Evolutionary conservation across 257 asterid genomes (phyloP), one percentile per base, ranked within the genome.

Genomic region (Solanum clarkiae): DNA sequence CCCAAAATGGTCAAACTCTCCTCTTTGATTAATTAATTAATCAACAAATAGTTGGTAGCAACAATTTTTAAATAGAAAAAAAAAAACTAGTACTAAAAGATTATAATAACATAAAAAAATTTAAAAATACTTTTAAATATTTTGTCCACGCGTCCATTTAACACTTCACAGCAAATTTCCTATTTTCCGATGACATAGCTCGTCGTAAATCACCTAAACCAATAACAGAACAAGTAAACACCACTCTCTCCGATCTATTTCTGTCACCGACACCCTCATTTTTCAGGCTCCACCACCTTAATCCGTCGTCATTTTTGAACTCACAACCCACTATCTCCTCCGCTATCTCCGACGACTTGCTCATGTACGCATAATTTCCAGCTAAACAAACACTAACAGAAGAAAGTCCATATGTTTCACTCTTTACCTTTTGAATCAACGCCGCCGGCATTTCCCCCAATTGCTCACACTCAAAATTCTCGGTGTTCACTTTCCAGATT

Each of bases 281-380:
- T 80, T 70, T 83, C 90, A 93, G 85, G 86, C 94, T 86, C 93
- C 97, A 88, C 99, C 99, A 94, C 86, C 83, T 69, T 68, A 96
- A 90, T 17, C 86, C 91, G 77, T 88, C 86, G 14, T 45, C 90
- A 11, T 15, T 44, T 42, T 65, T 10, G 70, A 92, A 12, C 91
- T 94, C 95, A 83, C 94, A 92, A 26, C 63, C 62, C 77, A 89
- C 94, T 90, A 93, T 94, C 84, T 91, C 89, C 88, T 86, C 95
- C 90, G 86, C 91, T 91, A 81, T 89, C 63, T 70, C 87, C 86
- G 89, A 82, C 71, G 85, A 60, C 51, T 89, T 86, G 79, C 90
- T 91, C 62, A 93, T 87, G 87, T 91, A 91, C 18, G 89, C 89
- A 6, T 68, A 62, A n/a, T 85, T 63, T 44, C 93, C 94, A 18